phyloP scores from a whole-genome alignment of 2,329 filamentous ascomycete genomes.

The Microcera coccophila region DNA sequence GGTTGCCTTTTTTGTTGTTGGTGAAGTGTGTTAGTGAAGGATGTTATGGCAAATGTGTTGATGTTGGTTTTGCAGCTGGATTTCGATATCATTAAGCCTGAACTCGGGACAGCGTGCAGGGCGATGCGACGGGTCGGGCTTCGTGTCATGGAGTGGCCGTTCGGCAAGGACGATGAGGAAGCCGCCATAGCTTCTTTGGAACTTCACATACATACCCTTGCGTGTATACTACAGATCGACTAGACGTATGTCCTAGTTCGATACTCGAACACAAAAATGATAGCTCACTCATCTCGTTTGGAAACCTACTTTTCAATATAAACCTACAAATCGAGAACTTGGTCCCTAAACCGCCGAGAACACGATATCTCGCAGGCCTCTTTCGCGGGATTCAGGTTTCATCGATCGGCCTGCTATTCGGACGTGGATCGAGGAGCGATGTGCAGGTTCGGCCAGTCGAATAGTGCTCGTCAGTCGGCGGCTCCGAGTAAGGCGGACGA shows the following conservation, averaged over 20 bases:
- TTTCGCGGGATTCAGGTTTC: background rate
- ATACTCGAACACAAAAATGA: background rate
- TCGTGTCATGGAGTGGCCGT: conserved; percentile 4
- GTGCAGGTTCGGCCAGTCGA: background rate
- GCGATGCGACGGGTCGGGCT: conserved; percentile 2
- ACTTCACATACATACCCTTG: background rate
- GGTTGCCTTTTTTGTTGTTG: no score
- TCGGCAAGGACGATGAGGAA: conserved; percentile 1
- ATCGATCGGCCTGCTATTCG: background rate
- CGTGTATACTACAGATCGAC: conserved; percentile 3
- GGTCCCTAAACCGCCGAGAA: background rate
- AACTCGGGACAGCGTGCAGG: background rate
- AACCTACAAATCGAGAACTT: background rate
- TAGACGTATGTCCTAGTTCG: conserved; percentile 1
- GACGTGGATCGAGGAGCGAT: background rate
- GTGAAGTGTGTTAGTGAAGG: no score
- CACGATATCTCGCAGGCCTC: background rate
- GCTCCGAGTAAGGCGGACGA: background rate
- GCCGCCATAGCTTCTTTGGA: background rate
- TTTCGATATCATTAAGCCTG: no score
- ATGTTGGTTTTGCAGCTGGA: no score
- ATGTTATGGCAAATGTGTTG: no score
- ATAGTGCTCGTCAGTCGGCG: background rate
- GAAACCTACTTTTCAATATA: background rate
- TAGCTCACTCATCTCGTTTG: background rate